Base-by-base conservation (phyloP, 495 filamentous ascomycete species). In the Aspergillus saccharolyticus region DNA sequence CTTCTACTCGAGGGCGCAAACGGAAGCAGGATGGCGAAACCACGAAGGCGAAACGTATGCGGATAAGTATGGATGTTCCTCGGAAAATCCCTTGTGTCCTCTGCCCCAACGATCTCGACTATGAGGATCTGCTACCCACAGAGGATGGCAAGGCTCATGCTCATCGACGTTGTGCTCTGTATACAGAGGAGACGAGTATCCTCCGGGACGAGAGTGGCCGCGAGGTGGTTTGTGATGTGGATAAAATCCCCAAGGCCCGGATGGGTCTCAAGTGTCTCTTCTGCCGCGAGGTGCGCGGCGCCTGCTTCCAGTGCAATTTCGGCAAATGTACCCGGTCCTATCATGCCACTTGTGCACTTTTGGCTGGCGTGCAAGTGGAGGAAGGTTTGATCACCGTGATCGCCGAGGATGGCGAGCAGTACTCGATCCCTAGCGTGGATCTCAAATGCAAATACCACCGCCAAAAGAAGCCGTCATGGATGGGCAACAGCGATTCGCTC, bases 291-390 rank as follows among this genome's bases (percentile, higher is more conserved):
- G 94, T 91, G 67, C 90, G 87, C 58, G 94, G 94, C 24, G 89
- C 91, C 16, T 96, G 92, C 72, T 96, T 99, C 77, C 94, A 99
- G 70, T 99, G 94, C 75, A 94, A 90, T 7, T 85, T 87, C 56
- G 94, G 91, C 78, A 97, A 96, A 70, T 99, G 94, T 69, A 88
- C 88, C 21, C 80, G 93, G 57, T 86, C 95, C 3, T 99, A 96
- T 69, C 94, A 99, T 70, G 90, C 92, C 2, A 97, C 91, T 15
- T 99, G 94, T 66, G 93, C 94, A 2, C 85, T 89, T 20, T 83
- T 91, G 16, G 94, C 93, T 44, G 94, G 95, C 42, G 92, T 97
- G 9, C 83, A 92, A 61, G 87, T 96, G 44, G 93, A 99, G 66
- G 83, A 88, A 65, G 89, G 88, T 15, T 81, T 87, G 22, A 83